Evolutionary conservation across 257 asterid species (phyloP), one percentile per base, ranked within the genome.

Genomic region (Solanum pinnatisectum): DNA sequence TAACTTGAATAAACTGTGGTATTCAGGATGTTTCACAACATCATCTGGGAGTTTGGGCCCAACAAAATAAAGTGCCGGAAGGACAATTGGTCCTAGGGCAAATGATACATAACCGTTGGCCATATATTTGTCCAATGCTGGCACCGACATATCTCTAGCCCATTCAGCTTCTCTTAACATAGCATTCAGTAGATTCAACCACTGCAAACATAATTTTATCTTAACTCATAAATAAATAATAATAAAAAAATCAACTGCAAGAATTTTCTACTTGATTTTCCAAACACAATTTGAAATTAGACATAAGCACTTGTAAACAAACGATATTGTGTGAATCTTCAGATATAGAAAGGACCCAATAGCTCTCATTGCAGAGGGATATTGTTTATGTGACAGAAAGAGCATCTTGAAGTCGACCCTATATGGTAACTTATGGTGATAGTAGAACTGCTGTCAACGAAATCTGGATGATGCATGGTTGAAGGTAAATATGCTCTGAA

Each of bases 101-200:
- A 96, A 96, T 25, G 99, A 97, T 88, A 91, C 88, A 52, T 91
- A 93, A 35, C 93, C 98, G 40, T 95, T 97, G 88, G 86, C 79
- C 93, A 96, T 95, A 85, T 97, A 97, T 63, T 94, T 98, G 23
- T 94, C 96, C 87, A 96, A 81, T 46, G 98, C 89, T 35, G 96
- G 96, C 77, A 88, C 87, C 16, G 85, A 87, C 59, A 81, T 87
- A 33, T 91, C 91, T 88, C 89, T 86, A 36, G 87, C 87, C 98
- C 98, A 95, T 93, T 94, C 94, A 84, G 95, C 92, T 91, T 96
- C 99, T 93, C 90, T 94, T 95, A 93, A 91, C 98, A 96, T 94
- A 40, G 98, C 89, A 25, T 91, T 40, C 67, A 96, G 89, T 91
- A 95, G 91, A 90, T 94, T 93, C 73, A 92, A 90, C 99, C 99